Base-by-base conservation (phyloP, 108 stramenopile species). In the Skeletonema potamos region DNA sequence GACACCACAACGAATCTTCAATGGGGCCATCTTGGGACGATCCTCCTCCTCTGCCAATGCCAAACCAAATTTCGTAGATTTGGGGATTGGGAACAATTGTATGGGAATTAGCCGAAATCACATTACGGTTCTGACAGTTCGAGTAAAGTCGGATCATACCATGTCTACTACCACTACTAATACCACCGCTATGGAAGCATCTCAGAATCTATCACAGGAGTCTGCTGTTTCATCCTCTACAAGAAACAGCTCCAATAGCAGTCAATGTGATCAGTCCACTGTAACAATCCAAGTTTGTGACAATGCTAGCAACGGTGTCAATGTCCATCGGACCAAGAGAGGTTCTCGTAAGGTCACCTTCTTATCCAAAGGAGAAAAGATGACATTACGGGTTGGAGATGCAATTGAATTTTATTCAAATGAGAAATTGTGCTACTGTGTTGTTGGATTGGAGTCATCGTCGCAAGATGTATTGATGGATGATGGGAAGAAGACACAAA, bases 1-100 rank as follows among this genome's bases (percentile, higher is more conserved):
- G 48, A 51, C 48, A 51, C 48, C 48, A 51, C 48, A 20, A 51
- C 2, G 48, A 9, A 20, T 51, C 22, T 51, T 51, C 8, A 22
- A 51, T 6, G 48, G 48, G 18, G 22, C 48, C 6, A 54, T 44
- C 27, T 73, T 68, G 60, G 61, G 43, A 18, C 26, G 57, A 32
- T 83, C 70, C 1, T 76, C 76, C 4, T 67, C 61, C 48, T 76
- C 79, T 8, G 87, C 84, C 66, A 82, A 27, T 20, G 77, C 84
- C 18, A 86, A 71, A 84, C 84, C 83, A 55, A 86, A 89, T 6
- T 51, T 51, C 22, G 48, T 51, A 0, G 48, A 51, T 51, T 22
- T 51, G 64, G 87, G 89, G 30, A 86, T 62, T 32, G 77, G 73
- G 56, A 84, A 86, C 4, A 68, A 44, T 4, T 51, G 48, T 22